Conservation (phyloP, 2,329 filamentous ascomycete genomes). For the Penicillium sp. region DNA sequence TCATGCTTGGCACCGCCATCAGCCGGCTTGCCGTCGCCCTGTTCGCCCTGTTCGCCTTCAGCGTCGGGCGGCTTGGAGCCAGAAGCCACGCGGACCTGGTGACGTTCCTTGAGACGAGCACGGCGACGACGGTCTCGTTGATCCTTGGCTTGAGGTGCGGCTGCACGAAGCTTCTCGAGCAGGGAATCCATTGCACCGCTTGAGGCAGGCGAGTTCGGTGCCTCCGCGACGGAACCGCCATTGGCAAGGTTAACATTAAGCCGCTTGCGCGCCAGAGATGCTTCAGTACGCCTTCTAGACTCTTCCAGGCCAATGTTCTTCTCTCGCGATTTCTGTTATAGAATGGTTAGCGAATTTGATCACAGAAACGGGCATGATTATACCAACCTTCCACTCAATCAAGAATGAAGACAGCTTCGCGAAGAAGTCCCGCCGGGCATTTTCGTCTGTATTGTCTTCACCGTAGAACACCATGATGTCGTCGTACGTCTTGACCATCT, state of each 20-base stretch:
- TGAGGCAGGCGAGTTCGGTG: slow-evolving; percentile 61
- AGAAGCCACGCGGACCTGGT: slow-evolving; percentile 82
- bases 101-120: slow-evolving; percentile 80
- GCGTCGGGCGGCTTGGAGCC: slow-evolving; percentile 79
- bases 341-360: slow-evolving; percentile 7
- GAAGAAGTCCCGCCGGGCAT: slow-evolving; percentile 92
- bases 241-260: slow-evolving; percentile 61
- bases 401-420: slow-evolving; percentile 87
- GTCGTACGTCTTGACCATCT: slow-evolving; percentile 85
- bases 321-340: slow-evolving; percentile 68
- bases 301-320: slow-evolving; percentile 88
- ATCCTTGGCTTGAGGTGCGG: slow-evolving; percentile 82
- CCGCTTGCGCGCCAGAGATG: slow-evolving; percentile 81
- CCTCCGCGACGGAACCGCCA: slow-evolving; percentile 42
- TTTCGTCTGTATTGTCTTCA: slow-evolving; percentile 87
- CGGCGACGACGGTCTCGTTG: slow-evolving; percentile 82
- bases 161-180: slow-evolving; percentile 88
- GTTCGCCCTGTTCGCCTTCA: slow-evolving; percentile 55
- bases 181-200: slow-evolving; percentile 94
- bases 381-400: slow-evolving; percentile 74
- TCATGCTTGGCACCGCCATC: slow-evolving; percentile 40
- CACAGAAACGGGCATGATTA: slow-evolving; percentile 3
- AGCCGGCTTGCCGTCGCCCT: slow-evolving; percentile 41
- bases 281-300: slow-evolving; percentile 75
- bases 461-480: slow-evolving; percentile 97